Percentiles rank a stretch among this genome's conserved stretches.
These are phyloP conservation scores for Penicillium decumbens DNA, from an alignment of 2,329 filamentous ascomycete species.

Conservation along the genomic window DNA sequence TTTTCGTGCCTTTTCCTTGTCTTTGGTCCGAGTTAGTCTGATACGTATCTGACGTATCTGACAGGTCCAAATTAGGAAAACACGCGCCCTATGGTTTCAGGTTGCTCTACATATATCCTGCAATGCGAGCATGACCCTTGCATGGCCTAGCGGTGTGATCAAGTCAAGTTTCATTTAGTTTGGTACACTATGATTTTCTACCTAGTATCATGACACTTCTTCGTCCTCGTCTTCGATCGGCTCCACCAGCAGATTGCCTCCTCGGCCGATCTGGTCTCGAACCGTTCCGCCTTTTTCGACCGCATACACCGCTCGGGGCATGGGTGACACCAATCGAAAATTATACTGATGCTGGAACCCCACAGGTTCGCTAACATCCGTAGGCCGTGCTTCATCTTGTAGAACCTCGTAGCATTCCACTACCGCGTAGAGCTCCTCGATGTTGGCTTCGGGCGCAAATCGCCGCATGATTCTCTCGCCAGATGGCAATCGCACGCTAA, in stretches of 20 bases:
- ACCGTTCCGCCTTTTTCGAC: conserved; percentile 63
- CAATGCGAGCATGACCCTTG: neutral
- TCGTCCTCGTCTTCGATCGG: conserved; percentile 54
- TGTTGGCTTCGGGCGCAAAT: conserved; percentile 63
- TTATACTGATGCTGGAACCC: conserved; percentile 74
- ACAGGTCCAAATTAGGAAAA: neutral
- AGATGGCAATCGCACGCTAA: conserved; percentile 58
- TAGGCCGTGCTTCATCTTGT: conserved; percentile 34
- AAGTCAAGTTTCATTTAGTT: neutral
- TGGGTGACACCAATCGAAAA: conserved; percentile 79
- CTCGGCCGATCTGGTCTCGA: conserved; percentile 69
- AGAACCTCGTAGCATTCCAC: conserved; percentile 81
- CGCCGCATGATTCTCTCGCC: conserved; percentile 71
- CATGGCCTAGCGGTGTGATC: neutral
- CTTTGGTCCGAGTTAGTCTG: neutral
- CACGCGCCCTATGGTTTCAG: neutral
- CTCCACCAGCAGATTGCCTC: conserved; percentile 87
- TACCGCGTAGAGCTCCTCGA: conserved; percentile 93
- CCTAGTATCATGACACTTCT: conserved; percentile 36
- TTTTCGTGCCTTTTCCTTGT: neutral
- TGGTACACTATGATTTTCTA: neutral
- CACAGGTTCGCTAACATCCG: conserved; percentile 51
- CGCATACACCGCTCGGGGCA: conserved; percentile 78
- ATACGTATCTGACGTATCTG: neutral
- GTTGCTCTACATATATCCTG: too few species aligned